Conservation (phyloP, 2,329 filamentous ascomycete genomes). For the Blumeria graminis region DNA sequence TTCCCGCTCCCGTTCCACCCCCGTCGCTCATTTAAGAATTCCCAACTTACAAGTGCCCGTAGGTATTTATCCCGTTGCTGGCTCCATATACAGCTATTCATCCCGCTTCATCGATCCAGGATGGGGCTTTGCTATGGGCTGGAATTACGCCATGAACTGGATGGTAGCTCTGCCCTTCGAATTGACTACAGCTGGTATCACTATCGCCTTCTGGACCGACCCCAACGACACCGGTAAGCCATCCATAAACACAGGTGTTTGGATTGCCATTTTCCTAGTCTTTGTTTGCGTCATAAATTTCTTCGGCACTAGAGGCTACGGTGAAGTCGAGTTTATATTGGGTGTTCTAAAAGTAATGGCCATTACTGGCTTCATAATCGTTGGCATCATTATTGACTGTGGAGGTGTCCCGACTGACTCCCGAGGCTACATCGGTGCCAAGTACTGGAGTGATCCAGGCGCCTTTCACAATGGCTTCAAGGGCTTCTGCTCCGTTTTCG, state of each 20-base stretch:
- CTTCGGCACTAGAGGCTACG: conserved; percentile 71
- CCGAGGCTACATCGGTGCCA: conserved; percentile 37
- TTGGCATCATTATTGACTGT: conserved; percentile 11
- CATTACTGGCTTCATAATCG: conserved; percentile 67
- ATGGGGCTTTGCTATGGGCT: conserved; percentile 87
- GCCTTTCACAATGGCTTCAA: conserved; percentile 67
- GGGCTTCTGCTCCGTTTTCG: conserved; percentile 55
- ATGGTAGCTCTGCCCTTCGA: conserved; percentile 62
- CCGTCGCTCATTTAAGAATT: too few species aligned
- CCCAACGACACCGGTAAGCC: conserved; percentile 19
- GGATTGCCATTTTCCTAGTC: conserved; percentile 64
- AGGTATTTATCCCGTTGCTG: conserved; percentile 61
- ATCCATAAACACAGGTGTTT: conserved; percentile 33
- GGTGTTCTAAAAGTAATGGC: conserved; percentile 67
- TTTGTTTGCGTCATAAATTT: conserved; percentile 61
- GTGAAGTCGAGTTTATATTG: conserved; percentile 79
- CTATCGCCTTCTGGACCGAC: conserved; percentile 57
- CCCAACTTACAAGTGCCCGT: not conserved
- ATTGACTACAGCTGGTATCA: conserved; percentile 66
- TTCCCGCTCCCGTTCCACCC: too few species aligned
- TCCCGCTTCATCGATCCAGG: conserved; percentile 86
- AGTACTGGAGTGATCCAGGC: conserved; percentile 58
- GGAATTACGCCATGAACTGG: conserved; percentile 84
- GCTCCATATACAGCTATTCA: conserved; percentile 78
- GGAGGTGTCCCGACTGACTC: conserved; percentile 11